Evolutionary conservation across 1,284 basidiomycete genomes (phyloP).

Genomic region (Leccinum olivaceoglutinosum): DNA sequence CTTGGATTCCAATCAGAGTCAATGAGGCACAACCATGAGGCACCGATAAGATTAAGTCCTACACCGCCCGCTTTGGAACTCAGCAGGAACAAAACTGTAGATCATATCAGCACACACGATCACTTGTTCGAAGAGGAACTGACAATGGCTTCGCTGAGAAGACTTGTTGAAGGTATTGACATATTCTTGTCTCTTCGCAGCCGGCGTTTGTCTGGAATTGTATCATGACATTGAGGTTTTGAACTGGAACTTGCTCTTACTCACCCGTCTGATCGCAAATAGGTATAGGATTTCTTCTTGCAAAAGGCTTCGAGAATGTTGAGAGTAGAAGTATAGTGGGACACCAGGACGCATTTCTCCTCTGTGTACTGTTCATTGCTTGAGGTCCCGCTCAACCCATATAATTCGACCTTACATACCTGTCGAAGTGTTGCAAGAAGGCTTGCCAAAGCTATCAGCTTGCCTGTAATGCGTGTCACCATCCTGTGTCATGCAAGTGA

Average conservation of each 20-base stretch:
- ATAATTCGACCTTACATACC: slow-evolving; percentile 32
- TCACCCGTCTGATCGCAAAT: slow-evolving; percentile 86
- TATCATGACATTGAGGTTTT: slow-evolving; percentile 1
- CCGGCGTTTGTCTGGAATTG: slow-evolving; percentile 63
- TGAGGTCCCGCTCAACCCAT: slow-evolving; percentile 2
- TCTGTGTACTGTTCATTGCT: slow-evolving; percentile 53
- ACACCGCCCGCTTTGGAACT: slow-evolving; percentile 96
- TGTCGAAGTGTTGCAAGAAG: slow-evolving; percentile 65
- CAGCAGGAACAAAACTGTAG: slow-evolving; percentile 86
- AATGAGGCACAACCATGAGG: slow-evolving; percentile 76
- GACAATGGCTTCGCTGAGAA: slow-evolving; percentile 65
- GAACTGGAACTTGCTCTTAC: slow-evolving; percentile 9
- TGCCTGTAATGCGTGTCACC: slow-evolving; percentile 48
- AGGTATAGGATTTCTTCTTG: slow-evolving; percentile 71
- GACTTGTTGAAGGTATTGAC: slow-evolving; percentile 79
- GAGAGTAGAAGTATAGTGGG: slow-evolving; percentile 87
- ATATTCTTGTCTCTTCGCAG: slow-evolving; percentile 76
- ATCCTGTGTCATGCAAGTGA: background rate
- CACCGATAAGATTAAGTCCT: slow-evolving; percentile 90
- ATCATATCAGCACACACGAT: slow-evolving; percentile 11
- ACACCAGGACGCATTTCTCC: slow-evolving; percentile 92
- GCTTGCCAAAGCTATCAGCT: slow-evolving; percentile 72
- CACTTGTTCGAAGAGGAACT: slow-evolving; percentile 19
- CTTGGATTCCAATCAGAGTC: slow-evolving; percentile 98
- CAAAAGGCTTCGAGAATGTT: slow-evolving; percentile 89